Conservation (phyloP, 106 monocot species). For the Apostasia shenzhenica region DNA sequence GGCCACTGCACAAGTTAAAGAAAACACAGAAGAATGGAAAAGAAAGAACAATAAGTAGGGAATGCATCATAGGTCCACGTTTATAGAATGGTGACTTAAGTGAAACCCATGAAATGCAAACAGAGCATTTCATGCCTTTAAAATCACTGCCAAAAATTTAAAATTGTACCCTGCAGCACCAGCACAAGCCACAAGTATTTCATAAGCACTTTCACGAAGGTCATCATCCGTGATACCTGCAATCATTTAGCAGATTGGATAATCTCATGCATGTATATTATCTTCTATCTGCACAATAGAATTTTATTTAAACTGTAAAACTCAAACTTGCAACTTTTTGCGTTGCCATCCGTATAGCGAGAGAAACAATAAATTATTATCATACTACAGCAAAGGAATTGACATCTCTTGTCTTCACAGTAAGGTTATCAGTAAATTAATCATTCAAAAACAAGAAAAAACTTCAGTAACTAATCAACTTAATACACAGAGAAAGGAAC, state of each 20-base stretch:
- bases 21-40: not conserved
- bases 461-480: not conserved
- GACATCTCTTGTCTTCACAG: not conserved
- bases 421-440: not conserved
- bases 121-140: not conserved
- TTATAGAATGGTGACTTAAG: not conserved
- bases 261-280: not conserved
- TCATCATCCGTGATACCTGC: slow-evolving; percentile 93
- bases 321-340: no score
- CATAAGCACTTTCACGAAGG: slow-evolving; percentile 96
- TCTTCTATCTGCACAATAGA: not conserved
- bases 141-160: slow-evolving; percentile 3
- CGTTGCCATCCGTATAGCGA: not conserved
- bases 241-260: slow-evolving; percentile 11
- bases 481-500: not conserved
- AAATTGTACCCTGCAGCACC: slow-evolving; percentile 82
- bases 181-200: slow-evolving; percentile 84
- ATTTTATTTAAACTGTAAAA: not conserved
- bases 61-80: not conserved
- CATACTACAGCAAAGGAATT: not conserved
- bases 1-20: slow-evolving; percentile 41
- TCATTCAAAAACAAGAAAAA: not conserved
- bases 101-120: not conserved
- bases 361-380: not conserved
- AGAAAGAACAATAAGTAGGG: not conserved